phyloP scores from a whole-genome alignment of 2,329 filamentous ascomycete species.

The Fusarium graminum region DNA sequence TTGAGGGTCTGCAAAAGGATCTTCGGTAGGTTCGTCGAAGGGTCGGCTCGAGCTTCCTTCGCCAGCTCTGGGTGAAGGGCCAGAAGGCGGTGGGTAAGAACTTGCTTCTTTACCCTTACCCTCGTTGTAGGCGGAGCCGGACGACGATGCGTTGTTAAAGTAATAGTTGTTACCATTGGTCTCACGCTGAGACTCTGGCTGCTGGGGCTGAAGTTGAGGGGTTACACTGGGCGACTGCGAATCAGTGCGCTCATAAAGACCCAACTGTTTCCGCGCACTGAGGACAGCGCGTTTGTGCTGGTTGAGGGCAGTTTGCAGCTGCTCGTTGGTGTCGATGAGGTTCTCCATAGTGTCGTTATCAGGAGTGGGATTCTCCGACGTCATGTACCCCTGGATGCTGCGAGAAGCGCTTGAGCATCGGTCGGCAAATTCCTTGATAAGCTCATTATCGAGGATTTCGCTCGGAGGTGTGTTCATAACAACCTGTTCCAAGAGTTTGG shows the following conservation, averaged over 20 bases:
- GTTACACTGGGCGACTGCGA: slow-evolving; percentile 49
- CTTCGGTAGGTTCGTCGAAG: slow-evolving; percentile 41
- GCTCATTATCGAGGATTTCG: slow-evolving; percentile 84
- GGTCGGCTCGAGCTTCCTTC: slow-evolving; percentile 45
- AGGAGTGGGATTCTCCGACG: slow-evolving; percentile 79
- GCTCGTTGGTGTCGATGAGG: slow-evolving; percentile 94
- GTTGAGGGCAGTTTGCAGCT: slow-evolving; percentile 83
- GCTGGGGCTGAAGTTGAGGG: slow-evolving; percentile 35
- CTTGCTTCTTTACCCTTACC: slow-evolving; percentile 55
- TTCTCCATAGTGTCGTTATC: slow-evolving; percentile 96
- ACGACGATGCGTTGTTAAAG: slow-evolving; percentile 28
- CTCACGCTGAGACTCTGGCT: slow-evolving; percentile 21
- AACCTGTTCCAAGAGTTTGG: slow-evolving; percentile 91
- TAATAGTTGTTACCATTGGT: slow-evolving; percentile 52
- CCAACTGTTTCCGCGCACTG: slow-evolving; percentile 69
- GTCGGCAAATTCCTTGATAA: slow-evolving; percentile 91
- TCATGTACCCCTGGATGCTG: slow-evolving; percentile 88
- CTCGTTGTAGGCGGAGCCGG: slow-evolving; percentile 31
- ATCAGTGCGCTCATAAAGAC: slow-evolving; percentile 52
- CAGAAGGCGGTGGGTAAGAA: slow-evolving; percentile 45
- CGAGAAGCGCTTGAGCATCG: slow-evolving; percentile 85
- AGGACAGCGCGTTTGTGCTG: slow-evolving; percentile 86
- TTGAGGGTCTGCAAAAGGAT: slow-evolving; percentile 54
- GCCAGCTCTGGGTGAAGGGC: slow-evolving; percentile 46
- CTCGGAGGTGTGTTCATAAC: slow-evolving; percentile 84